A percentile compares a stretch with the other conserved stretches of the same genome.
Evolutionary conservation across 2,329 filamentous ascomycete species (phyloP).

Genomic region (Phialophora chinensis): DNA sequence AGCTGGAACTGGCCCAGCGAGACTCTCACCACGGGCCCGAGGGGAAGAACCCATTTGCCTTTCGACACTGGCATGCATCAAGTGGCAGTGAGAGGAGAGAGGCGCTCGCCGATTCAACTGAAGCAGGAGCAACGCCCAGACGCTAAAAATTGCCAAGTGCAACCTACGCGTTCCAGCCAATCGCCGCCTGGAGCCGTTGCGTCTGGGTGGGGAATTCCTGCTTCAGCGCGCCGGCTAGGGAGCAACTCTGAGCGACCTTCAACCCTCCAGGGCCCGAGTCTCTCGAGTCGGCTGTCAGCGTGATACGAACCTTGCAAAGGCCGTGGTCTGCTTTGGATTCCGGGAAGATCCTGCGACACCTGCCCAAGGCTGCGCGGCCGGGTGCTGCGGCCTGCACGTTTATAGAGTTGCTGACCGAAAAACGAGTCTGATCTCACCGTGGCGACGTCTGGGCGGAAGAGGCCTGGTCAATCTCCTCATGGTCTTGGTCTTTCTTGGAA

Average conservation of each 20-base stretch:
- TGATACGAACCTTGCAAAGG: slow-evolving; percentile 23
- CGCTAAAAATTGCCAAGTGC: slow-evolving; percentile 8
- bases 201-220: slow-evolving; percentile 11
- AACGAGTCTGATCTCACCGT: neutral
- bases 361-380: slow-evolving; percentile 3
- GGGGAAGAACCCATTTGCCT: slow-evolving; percentile 1
- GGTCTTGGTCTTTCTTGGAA: slow-evolving; percentile 31
- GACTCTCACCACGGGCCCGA: neutral
- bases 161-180: slow-evolving; percentile 1
- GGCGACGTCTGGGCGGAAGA: neutral
- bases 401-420: neutral
- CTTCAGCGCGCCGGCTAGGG: slow-evolving; percentile 10
- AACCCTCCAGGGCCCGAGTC: slow-evolving; percentile 3
- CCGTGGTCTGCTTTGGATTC: neutral
- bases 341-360: slow-evolving; percentile 13
- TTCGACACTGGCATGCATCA: neutral
- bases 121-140: neutral
- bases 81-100: slow-evolving; percentile 1
- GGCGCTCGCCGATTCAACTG: neutral
- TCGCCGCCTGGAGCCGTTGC: neutral
- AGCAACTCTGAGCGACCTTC: slow-evolving; percentile 7
- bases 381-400: neutral
- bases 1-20: slow-evolving; percentile 3
- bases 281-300: slow-evolving; percentile 19
- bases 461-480: slow-evolving; percentile 9